These are phyloP conservation scores for Cyanophora paradoxa DNA, from an alignment of 78 protist genomes.

Conservation along the genomic window DNA sequence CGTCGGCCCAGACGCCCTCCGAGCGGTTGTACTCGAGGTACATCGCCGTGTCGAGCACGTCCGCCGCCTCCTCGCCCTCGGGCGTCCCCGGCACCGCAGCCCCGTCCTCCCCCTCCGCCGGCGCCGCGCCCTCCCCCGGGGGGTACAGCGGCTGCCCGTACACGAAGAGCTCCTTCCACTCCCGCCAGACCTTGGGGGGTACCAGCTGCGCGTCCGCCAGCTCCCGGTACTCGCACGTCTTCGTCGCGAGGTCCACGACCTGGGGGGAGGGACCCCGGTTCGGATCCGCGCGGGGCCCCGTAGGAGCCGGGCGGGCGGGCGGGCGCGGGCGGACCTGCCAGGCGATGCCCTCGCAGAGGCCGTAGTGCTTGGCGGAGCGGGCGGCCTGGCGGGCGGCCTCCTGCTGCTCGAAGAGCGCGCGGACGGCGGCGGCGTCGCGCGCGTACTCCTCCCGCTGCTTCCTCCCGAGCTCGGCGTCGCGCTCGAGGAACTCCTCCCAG, in stretches of 20 bases:
- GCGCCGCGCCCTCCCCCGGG: not conserved
- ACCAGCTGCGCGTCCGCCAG: not conserved
- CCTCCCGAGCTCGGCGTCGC: not conserved
- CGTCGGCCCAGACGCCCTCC: too few relatives aligned
- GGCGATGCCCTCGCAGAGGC: not conserved
- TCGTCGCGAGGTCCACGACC: not conserved
- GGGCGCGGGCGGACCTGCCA: too few relatives aligned
- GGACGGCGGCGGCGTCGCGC: not conserved
- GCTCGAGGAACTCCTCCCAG: not conserved
- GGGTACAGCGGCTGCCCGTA: not conserved
- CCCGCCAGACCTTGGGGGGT: conserved; percentile 13
- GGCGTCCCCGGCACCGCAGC: too few relatives aligned
- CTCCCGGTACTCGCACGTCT: not conserved
- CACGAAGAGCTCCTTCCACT: conserved; percentile 8
- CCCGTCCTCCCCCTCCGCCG: not conserved
- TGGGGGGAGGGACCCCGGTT: too few relatives aligned
- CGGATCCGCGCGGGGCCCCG: too few relatives aligned
- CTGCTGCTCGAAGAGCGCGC: not conserved
- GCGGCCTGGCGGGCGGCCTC: not conserved
- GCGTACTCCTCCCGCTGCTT: not conserved
- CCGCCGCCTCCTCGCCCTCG: not conserved
- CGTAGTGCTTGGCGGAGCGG: not conserved
- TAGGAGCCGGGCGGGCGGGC: too few relatives aligned
- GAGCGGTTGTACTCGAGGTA: too few relatives aligned
- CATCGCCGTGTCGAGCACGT: not conserved